Evolutionary conservation across 495 filamentous ascomycete species (phyloP), one percentile per base, ranked within the genome.

Genomic region (Penicillium goetzii): DNA sequence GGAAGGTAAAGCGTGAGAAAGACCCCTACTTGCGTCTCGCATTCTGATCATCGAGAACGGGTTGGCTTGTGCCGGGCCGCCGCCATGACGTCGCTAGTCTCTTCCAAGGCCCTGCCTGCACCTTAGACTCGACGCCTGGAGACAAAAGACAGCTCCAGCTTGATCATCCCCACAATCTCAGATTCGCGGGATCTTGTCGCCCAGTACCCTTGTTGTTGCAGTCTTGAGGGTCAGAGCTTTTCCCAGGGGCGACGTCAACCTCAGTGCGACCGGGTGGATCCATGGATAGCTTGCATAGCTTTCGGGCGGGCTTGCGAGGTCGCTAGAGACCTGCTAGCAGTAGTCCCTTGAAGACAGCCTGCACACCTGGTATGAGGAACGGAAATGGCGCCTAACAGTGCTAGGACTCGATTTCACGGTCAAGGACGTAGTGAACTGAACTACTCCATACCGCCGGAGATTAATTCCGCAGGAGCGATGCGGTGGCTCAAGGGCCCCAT

Each of bases 211-310:
- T 7, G 10, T 47, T 12, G 43, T 21, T 47, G 21, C 19, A 21
- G 21, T 3, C 50, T 33, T 14, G 21, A 53, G 26, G 14, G n/a
- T 3, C 26, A 17, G n/a, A 10, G 12, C 26, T 53, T 53, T 4
- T 19, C 5, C 26, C 50, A 28, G 14, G 25, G 50, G 50, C 49
- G 4, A 3, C 17, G 49, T 17, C 50, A 30, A 19, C 4, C 26
- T 32, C 50, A 17, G n/a, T 21, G 50, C 50, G 50, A 53, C 50
- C 50, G 26, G 50, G 26, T 53, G 50, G 15, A 15, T 17, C 50
- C 30, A 30, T 19, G 21, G 43, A 8, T 2, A 47, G 43, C 43
- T 23, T 12, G 6, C 19, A 2, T 10, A 47, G 43, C 43, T 23
- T 12, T 12, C 19, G 21, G 12, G 43, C 43, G 23, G 43, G 8